These are phyloP conservation scores for Grigorovia humatica DNA, from an alignment of 805 yeast species.

Conservation along the genomic window DNA sequence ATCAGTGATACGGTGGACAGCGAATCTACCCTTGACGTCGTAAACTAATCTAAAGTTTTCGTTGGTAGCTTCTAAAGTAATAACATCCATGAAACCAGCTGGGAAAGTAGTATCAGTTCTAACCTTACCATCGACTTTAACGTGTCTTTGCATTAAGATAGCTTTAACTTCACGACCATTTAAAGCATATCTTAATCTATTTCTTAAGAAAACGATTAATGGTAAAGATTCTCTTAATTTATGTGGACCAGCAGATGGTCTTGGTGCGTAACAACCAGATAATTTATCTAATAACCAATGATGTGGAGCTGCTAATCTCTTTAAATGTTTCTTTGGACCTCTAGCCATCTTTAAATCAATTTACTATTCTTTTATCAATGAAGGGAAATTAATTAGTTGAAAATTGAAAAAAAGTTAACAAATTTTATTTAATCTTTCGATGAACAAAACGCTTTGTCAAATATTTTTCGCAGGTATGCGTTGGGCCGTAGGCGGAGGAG, in stretches of 20 bases:
- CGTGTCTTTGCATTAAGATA: slow-evolving; percentile 95
- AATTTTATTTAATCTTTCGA: not conserved
- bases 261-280: slow-evolving; percentile 99
- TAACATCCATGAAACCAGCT: slow-evolving; percentile 99
- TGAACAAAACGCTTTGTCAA: not conserved
- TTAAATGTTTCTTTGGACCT: slow-evolving; percentile 76
- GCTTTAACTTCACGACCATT: slow-evolving; percentile 99
- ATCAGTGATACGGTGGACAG: slow-evolving; percentile 98
- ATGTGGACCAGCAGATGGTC: slow-evolving; percentile 99
- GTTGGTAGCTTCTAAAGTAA: slow-evolving; percentile 93
- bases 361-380: not conserved
- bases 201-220: slow-evolving; percentile 91
- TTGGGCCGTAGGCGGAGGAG: not conserved
- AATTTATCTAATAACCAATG: slow-evolving; percentile 99
- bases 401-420: not conserved
- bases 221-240: slow-evolving; percentile 97
- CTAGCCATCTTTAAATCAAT: slow-evolving; percentile 1
- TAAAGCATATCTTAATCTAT: slow-evolving; percentile 97
- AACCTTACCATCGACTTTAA: slow-evolving; percentile 97
- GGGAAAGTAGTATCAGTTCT: slow-evolving; percentile 99
- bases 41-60: slow-evolving; percentile 98
- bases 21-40: slow-evolving; percentile 98
- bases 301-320: slow-evolving; percentile 99
- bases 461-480: not conserved
- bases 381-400: not conserved